Evolutionary conservation across 1,284 basidiomycete genomes (phyloP), one percentile per base, ranked within the genome.

Genomic region (Pyrrhoderma noxium): DNA sequence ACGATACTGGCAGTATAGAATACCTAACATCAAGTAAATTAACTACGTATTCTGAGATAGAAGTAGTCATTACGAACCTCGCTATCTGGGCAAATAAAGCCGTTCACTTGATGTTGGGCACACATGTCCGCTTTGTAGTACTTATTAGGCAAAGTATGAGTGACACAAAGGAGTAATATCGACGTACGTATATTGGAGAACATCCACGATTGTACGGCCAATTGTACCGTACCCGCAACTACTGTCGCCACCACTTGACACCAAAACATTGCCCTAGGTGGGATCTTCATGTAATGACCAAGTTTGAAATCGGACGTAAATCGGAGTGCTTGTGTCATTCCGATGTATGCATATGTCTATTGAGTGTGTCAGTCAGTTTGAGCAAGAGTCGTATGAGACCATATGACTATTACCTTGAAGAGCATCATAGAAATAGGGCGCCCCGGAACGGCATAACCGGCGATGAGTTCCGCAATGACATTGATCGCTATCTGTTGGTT

Each of bases 271-370:
- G 71, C 63, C 47, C 72, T 63, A 16, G 74, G 75, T 41, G 73
- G 71, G 42, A 84, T 69, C 64, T 85, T 85, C 82, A 85, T 85
- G 66, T 85, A 84, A 57, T 85, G 82, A 2, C 80, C 82, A 25
- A 85, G 73, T 60, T 85, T 84, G 64, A 84, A 79, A 61, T 86
- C 83, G 11, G 76, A 74, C 3, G 82, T 75, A 64, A 86, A 85
- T 19, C 57, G 55, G 56, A 65, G 54, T 53, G 70, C 72, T 61
- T 73, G 72, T 1, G 65, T 64, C 60, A 72, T 68, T 5, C 69
- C 65, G 56, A 74, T 70, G 49, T 72, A 72, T 3, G 65, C 70
- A 58, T 69, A 73, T 13, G 74, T 74, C 68, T 76, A 36, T 11
- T 11, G 8, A 18, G 9, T n/a, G n/a, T n/a, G n/a, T n/a, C n/a